phyloP scores from a whole-genome alignment of 495 filamentous ascomycete genomes.

The Penicillium lagena region DNA sequence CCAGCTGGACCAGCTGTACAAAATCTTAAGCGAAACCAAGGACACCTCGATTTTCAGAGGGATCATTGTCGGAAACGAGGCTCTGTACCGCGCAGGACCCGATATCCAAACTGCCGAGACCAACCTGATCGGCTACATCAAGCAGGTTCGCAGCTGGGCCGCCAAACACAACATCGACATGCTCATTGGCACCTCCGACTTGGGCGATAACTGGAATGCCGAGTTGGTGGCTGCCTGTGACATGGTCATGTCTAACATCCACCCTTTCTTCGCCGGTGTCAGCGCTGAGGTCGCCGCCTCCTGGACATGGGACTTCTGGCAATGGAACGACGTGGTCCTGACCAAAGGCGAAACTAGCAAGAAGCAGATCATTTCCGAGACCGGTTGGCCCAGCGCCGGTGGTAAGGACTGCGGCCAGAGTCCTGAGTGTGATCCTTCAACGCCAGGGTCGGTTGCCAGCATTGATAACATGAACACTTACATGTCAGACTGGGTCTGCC shows the following conservation, averaged over 20 bases:
- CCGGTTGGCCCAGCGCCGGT: conserved; percentile 85
- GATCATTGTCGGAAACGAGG: conserved; percentile 90
- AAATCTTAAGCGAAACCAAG: conserved; percentile 64
- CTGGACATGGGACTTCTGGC: conserved; percentile 87
- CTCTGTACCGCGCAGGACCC: conserved; percentile 63
- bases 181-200: conserved; percentile 80
- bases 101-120: conserved; percentile 52
- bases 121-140: conserved; percentile 59
- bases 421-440: conserved; percentile 44
- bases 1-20: conserved; percentile 75
- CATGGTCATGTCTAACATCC: conserved; percentile 92
- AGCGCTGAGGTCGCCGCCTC: conserved; percentile 57
- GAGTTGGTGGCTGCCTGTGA: conserved; percentile 64
- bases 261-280: conserved; percentile 92
- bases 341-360: conserved; percentile 36
- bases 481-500: conserved; percentile 82
- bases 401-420: conserved; percentile 69
- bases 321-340: not conserved
- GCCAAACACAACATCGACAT: conserved; percentile 58
- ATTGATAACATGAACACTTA: conserved; percentile 80
- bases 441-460: conserved; percentile 64
- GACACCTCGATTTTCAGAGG: conserved; percentile 66
- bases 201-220: conserved; percentile 81
- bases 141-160: conserved; percentile 64
- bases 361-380: conserved; percentile 73